Conservation (phyloP, 2,329 filamentous ascomycete species). For the Rutstroemia sp. region DNA sequence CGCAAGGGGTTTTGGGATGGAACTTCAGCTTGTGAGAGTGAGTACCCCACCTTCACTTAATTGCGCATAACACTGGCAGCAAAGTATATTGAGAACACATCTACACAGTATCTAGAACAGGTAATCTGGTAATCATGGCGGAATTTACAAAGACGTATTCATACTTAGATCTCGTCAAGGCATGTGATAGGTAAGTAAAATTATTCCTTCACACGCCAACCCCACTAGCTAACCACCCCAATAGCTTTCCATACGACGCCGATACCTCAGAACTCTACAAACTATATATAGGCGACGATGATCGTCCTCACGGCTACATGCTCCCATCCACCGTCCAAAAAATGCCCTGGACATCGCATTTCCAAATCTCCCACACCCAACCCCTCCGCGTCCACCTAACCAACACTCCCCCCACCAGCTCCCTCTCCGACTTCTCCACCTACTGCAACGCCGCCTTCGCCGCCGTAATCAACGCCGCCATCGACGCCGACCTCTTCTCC, state of each 20-base stretch:
- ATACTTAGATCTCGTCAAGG: slow-evolving; percentile 33
- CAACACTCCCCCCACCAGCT: slow-evolving; percentile 4
- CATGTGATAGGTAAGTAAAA: slow-evolving; percentile 35
- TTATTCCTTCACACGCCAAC: not conserved
- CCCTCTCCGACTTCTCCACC: slow-evolving; percentile 31
- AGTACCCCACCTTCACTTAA: too few relatives aligned
- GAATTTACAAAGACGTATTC: slow-evolving; percentile 9
- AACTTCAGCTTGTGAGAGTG: too few relatives aligned
- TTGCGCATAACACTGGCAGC: not conserved
- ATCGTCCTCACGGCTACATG: slow-evolving; percentile 42
- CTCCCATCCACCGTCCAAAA: slow-evolving; percentile 36
- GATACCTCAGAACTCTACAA: slow-evolving; percentile 31
- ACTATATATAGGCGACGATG: slow-evolving; percentile 38
- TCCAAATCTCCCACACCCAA: slow-evolving; percentile 28
- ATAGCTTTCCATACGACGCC: slow-evolving; percentile 11
- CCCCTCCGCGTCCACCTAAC: slow-evolving; percentile 29
- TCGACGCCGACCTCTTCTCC: slow-evolving; percentile 31
- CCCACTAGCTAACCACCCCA: not conserved
- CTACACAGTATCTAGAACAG: not conserved
- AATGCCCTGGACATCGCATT: slow-evolving; percentile 40
- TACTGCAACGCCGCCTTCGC: slow-evolving; percentile 28
- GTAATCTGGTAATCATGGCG: not conserved
- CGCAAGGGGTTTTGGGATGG: too few relatives aligned
- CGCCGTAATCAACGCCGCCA: slow-evolving; percentile 33
- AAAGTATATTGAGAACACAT: not conserved